These are phyloP conservation scores for Termitomyces sp. DNA, from an alignment of 768 basidiomycete species.

Conservation along the genomic window DNA sequence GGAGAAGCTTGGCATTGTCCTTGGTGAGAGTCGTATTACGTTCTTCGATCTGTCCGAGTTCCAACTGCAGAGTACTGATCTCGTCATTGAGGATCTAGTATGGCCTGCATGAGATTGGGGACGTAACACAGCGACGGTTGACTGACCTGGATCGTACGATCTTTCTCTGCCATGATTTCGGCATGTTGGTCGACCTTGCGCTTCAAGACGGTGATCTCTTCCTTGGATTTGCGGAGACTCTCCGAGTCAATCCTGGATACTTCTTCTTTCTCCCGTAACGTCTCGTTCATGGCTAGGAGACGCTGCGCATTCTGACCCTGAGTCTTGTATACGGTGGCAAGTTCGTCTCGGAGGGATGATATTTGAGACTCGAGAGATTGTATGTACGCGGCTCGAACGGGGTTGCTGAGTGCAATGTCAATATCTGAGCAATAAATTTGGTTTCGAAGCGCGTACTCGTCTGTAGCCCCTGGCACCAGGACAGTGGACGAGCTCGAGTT, in stretches of 20 bases:
- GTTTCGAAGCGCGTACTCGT: constrained; percentile 50
- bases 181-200: constrained; percentile 80
- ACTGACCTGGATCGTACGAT: constrained; percentile 82
- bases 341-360: constrained; percentile 84
- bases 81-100: constrained; percentile 89
- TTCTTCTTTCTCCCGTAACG: constrained; percentile 91
- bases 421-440: constrained; percentile 7
- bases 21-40: constrained; percentile 82
- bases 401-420: constrained; percentile 48
- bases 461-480: constrained; percentile 52
- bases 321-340: constrained; percentile 93
- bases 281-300: constrained; percentile 91
- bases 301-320: constrained; percentile 95
- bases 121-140: constrained; percentile 2
- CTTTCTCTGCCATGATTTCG: constrained; percentile 85
- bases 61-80: constrained; percentile 85
- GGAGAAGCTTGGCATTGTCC: constrained; percentile 92
- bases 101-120: neutral
- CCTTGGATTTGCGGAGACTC: constrained; percentile 67
- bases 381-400: constrained; percentile 84
- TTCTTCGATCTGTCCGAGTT: constrained; percentile 85
- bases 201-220: constrained; percentile 65
- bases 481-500: constrained; percentile 62
- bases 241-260: constrained; percentile 77
- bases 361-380: constrained; percentile 92